A percentile compares a stretch with the other conserved stretches of the same genome.
Conservation (phyloP, 1,284 basidiomycete genomes). For the Pyrrhoderma lamaoense region DNA sequence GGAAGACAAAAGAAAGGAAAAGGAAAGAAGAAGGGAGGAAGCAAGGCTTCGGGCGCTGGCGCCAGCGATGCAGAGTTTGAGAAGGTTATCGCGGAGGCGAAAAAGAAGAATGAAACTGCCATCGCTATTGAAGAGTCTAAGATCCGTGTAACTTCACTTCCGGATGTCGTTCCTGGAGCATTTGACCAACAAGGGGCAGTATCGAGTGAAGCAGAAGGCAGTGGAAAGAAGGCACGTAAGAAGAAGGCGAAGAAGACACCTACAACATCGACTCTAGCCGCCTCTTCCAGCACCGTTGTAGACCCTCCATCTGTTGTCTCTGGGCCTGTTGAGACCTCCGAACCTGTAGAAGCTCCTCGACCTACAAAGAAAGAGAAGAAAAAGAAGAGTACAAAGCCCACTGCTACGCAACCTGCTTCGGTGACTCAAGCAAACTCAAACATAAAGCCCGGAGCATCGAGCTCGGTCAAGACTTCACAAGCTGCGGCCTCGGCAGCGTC, state of each 20-base stretch:
- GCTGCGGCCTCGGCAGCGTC: conserved; percentile 1
- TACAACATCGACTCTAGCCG: neutral
- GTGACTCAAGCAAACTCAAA: conserved; percentile 14
- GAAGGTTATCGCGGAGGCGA: conserved; percentile 15
- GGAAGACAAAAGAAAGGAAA: conserved; percentile 38
- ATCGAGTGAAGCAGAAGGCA: conserved; percentile 21
- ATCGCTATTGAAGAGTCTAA: conserved; percentile 20
- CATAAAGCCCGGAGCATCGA: conserved; percentile 6
- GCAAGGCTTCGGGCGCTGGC: conserved; percentile 27
- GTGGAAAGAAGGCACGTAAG: conserved; percentile 14
- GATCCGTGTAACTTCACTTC: conserved; percentile 29
- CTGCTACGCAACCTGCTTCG: neutral
- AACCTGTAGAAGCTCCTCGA: neutral
- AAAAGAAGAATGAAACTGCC: conserved; percentile 16
- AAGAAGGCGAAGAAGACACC: conserved; percentile 17
- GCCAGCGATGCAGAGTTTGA: conserved; percentile 18
- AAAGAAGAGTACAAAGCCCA: conserved; percentile 7
- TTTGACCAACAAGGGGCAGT: conserved; percentile 25
- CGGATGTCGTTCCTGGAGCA: conserved; percentile 41
- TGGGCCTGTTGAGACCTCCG: neutral
- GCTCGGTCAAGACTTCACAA: neutral
- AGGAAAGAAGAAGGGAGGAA: conserved; percentile 29
- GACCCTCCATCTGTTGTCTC: neutral
- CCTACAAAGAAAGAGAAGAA: conserved; percentile 21
- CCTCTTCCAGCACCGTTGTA: conserved; percentile 1